These are phyloP conservation scores for Penicillium flavigenum DNA, from an alignment of 495 filamentous ascomycete genomes.

Conservation along the genomic window DNA sequence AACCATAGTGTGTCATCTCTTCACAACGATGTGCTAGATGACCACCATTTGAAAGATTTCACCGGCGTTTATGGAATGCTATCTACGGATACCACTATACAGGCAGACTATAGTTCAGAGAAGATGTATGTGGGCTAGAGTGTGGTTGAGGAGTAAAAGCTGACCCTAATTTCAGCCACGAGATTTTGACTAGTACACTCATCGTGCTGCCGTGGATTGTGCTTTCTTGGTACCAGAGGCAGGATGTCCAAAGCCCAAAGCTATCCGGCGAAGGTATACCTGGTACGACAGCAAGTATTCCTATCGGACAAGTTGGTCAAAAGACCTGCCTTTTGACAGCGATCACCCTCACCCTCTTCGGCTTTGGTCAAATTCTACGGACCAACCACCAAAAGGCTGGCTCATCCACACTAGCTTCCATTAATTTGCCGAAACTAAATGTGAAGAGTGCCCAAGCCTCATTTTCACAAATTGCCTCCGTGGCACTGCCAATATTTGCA, in stretches of 20 bases:
- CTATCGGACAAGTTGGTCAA: constrained; percentile 18
- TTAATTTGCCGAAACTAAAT: constrained; percentile 24
- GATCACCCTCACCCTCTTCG: constrained; percentile 33
- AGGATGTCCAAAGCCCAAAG: constrained; percentile 21
- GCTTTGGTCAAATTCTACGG: constrained; percentile 26
- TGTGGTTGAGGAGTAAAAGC: constrained; percentile 1
- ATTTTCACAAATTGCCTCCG: constrained; percentile 30
- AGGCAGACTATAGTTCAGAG: constrained; percentile 7
- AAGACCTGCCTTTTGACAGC: constrained; percentile 27
- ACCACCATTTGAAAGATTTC: constrained; percentile 12
- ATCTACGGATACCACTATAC: neutral
- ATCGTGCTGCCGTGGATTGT: constrained; percentile 43
- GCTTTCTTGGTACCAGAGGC: constrained; percentile 43
- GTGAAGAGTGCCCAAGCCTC: constrained; percentile 16
- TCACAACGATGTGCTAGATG: constrained; percentile 16
- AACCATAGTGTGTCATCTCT: constrained; percentile 19
- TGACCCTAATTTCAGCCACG: constrained; percentile 30
- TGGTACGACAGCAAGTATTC: neutral
- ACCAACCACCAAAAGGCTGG: constrained; percentile 10
- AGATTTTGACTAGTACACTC: constrained; percentile 33
- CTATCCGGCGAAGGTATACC: constrained; percentile 2
- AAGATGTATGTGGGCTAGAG: constrained; percentile 18
- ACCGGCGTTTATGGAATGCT: neutral
- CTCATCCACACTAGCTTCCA: constrained; percentile 3
- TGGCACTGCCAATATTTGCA: constrained; percentile 58